These are phyloP conservation scores for Cucurbita ficifolia DNA, from an alignment of 306 rosid genomes.

Conservation along the genomic window DNA sequence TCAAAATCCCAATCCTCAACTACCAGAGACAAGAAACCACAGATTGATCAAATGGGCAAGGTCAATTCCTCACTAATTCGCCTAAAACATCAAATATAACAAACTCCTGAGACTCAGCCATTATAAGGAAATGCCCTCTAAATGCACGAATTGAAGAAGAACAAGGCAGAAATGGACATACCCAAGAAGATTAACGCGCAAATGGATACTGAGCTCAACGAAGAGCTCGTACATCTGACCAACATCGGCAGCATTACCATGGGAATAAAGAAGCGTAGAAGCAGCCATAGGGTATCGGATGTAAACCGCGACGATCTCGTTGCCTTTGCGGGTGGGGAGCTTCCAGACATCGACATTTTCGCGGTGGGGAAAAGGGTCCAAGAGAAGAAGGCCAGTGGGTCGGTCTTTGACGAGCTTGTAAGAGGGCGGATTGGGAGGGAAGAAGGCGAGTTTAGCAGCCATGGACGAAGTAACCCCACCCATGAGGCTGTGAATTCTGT, in stretches of 20 bases:
- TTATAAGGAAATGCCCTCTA: background rate
- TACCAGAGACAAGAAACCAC: background rate
- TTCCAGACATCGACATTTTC: conserved; percentile 68
- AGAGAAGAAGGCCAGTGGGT: conserved; percentile 35
- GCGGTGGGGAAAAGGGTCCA: conserved; percentile 46
- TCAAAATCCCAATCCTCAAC: background rate
- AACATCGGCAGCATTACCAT: conserved; percentile 76
- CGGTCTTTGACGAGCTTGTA: conserved; percentile 43
- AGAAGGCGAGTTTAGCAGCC: conserved; percentile 82
- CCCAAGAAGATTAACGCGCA: conserved; percentile 76
- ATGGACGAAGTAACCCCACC: conserved; percentile 86
- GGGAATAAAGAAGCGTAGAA: conserved; percentile 66
- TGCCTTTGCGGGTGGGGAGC: conserved; percentile 60
- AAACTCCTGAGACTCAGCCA: background rate
- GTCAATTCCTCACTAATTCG: background rate
- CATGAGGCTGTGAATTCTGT: conserved; percentile 15
- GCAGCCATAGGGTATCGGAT: conserved; percentile 64
- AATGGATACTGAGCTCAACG: conserved; percentile 55
- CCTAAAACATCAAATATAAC: background rate
- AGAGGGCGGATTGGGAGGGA: conserved; percentile 76
- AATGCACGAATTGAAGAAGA: background rate
- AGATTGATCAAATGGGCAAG: background rate
- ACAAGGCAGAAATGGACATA: background rate
- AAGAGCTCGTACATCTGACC: conserved; percentile 90
- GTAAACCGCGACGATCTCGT: conserved; percentile 72